phyloP scores from a whole-genome alignment of 768 basidiomycete species.

The Asterophora lycoperdoides region DNA sequence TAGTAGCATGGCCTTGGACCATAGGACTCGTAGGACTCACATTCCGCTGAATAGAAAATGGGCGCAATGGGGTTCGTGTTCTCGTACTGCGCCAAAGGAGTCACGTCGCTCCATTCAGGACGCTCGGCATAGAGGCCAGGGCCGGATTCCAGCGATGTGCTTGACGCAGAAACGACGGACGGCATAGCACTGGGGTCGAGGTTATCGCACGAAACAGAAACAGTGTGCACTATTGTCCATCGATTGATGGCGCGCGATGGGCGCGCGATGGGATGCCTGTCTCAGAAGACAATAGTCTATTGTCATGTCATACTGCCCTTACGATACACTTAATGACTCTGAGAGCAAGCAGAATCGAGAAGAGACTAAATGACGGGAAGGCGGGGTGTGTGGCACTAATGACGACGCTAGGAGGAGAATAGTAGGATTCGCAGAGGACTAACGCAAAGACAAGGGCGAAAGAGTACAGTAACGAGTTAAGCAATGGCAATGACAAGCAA shows the following conservation, averaged over 20 bases:
- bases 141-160: constrained; percentile 7
- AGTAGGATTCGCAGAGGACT: constrained; percentile 4
- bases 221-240: neutral
- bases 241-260: neutral
- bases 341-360: neutral
- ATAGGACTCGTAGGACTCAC: constrained; percentile 49
- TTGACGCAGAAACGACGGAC: constrained; percentile 6
- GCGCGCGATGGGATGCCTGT: too few relatives aligned
- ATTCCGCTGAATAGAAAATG: constrained; percentile 87
- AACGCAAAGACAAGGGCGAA: constrained; percentile 9
- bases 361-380: too few relatives aligned
- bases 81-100: constrained; percentile 80
- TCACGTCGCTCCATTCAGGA: constrained; percentile 77
- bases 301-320: neutral
- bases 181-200: constrained; percentile 6
- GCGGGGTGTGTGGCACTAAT: constrained; percentile 6
- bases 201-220: neutral
- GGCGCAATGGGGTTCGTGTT: constrained; percentile 75
- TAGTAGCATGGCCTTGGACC: too few relatives aligned
- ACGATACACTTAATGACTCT: neutral
- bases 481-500: too few relatives aligned
- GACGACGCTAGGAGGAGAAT: neutral
- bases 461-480: constrained; percentile 17
- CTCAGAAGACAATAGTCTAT: constrained; percentile 7
- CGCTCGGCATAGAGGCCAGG: constrained; percentile 51